Base-by-base conservation (phyloP, 1,284 basidiomycete species). In the Trichosporon inkin region DNA sequence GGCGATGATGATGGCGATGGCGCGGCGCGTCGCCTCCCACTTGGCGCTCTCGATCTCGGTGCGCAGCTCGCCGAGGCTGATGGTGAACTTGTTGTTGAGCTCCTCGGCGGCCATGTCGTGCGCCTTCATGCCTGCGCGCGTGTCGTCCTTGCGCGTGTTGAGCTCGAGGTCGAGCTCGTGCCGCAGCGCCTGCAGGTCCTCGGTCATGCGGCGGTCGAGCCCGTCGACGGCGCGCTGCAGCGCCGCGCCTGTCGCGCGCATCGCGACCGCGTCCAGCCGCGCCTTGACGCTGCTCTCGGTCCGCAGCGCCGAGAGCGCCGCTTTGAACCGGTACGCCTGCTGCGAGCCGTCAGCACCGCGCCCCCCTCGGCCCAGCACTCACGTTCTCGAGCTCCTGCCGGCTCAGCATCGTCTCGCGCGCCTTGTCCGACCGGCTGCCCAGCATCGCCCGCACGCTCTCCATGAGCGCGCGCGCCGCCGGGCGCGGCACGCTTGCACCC, bases 301-400 rank as follows among this genome's bases (percentile, higher is more conserved):
- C 16, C 92, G 85, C 41, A 97, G 81, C 76, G 99, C 93, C 0
- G 90, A 89, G 24, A 99, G 77, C 0, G 95, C 96, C 10, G 96
- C 95, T 56, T 88, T 86, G 78, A 97, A 98, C 24, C 98, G 82
- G 76, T 99, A 99, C 11, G 92, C 92, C 85, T 95, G 89, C 92
- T 95, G 67, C 28, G 28, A 8, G 3, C n/a, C 28, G 28, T 60
- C 60, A 65, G 56, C 40, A 44, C 6, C 41, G 17, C 35, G 5
- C 35, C 17, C n/a, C 6, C 2, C 14, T 11, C 32, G n/a, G n/a
- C n/a, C n/a, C 14, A 35, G 28, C 28, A 84, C 88, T 64, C 76
- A 94, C 92, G 76, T 94, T 95, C 75, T 95, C 93, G 56, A 93
- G 77, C 73, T 97, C 93, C 75, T 94, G 89, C 47, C 83, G 82